A percentile compares a stretch with the other conserved stretches of the same genome.
These are phyloP conservation scores for Rasamsonia emersonii DNA, from an alignment of 2,329 filamentous ascomycete species.

Conservation along the genomic window DNA sequence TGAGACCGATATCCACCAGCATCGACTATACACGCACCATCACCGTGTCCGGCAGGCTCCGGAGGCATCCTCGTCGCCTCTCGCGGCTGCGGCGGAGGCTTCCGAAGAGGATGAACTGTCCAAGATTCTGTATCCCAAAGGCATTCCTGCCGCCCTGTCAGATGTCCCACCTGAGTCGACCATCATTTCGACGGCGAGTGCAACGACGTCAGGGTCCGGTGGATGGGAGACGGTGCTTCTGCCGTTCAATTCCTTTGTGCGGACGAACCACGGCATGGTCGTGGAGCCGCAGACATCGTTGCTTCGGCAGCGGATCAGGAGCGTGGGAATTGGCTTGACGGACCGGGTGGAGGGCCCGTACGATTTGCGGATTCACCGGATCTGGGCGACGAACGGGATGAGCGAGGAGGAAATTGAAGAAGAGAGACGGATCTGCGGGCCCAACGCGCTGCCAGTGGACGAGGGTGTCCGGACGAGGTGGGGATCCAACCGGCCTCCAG, in stretches of 20 bases:
- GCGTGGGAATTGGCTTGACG: conserved; percentile 77
- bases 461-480: conserved; percentile 25
- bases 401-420: conserved; percentile 32
- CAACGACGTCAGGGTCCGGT: conserved; percentile 45
- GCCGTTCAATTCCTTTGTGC: conserved; percentile 84
- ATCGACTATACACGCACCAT: conserved; percentile 58
- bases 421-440: conserved; percentile 32
- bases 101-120: conserved; percentile 15
- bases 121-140: conserved; percentile 17
- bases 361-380: conserved; percentile 71
- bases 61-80: conserved; percentile 10
- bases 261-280: conserved; percentile 86
- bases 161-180: conserved; percentile 29
- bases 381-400: conserved; percentile 83
- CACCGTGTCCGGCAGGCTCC: conserved; percentile 22
- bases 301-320: conserved; percentile 74
- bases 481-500: conserved; percentile 9
- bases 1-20: conserved; percentile 92
- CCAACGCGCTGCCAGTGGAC: conserved; percentile 28
- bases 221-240: conserved; percentile 95
- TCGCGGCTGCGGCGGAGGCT: conserved; percentile 10
- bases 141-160: conserved; percentile 28
- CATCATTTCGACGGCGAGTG: conserved; percentile 20
- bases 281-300: conserved; percentile 91
- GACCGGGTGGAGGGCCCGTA: conserved; percentile 84